A percentile compares a stretch with the other conserved stretches of the same genome.
Evolutionary conservation across 129 eudicot genomes (phyloP).

Genomic region (sunflower (Helianthus annuus)): HanXRQr2.0-SUNRISE NC_035440.2:16641367-16641866

Average conservation of each 20-base stretch:
- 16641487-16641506: constrained; percentile 63
- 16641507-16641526: constrained; percentile 55
- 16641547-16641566: constrained; percentile 45
- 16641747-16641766: neutral
- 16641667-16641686: neutral
- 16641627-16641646: constrained; percentile 32
- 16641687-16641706: neutral
- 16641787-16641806: no score
- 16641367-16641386: constrained; percentile 37
- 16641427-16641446: constrained; percentile 44
- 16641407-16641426: constrained; percentile 45
- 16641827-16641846: no score
- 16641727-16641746: neutral
- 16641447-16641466: constrained; percentile 32
- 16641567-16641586: constrained; percentile 60
- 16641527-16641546: constrained; percentile 50
- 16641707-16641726: no score
- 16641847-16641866: no score
- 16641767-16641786: no score
- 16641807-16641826: no score
- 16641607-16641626: constrained; percentile 42
- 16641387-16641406: constrained; percentile 65
- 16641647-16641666: constrained; percentile 32
- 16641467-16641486: constrained; percentile 44
- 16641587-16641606: constrained; percentile 44